Conservation (phyloP, 1,284 basidiomycete genomes). For the Microbotryum lychnidis-dioicae region DNA sequence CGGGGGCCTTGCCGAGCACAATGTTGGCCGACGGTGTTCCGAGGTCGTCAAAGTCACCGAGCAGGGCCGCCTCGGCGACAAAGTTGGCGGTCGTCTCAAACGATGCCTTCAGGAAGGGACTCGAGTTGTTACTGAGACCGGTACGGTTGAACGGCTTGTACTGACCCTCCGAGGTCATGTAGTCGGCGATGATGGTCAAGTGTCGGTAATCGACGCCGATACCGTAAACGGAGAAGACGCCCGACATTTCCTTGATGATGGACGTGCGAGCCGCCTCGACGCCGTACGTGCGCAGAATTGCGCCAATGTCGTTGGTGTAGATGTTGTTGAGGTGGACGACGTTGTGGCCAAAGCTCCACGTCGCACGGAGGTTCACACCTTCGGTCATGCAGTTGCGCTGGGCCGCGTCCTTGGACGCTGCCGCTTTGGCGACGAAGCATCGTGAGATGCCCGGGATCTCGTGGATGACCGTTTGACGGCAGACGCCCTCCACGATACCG, state of each 20-base stretch:
- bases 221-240: conserved; percentile 93
- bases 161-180: conserved; percentile 97
- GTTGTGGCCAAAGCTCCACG: conserved; percentile 76
- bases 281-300: conserved; percentile 76
- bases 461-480: conserved; percentile 71
- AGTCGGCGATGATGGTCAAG: conserved; percentile 95
- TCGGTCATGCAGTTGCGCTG: conserved; percentile 48
- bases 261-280: conserved; percentile 44
- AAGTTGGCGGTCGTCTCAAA: conserved; percentile 97
- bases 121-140: conserved; percentile 82
- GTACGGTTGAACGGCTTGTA: conserved; percentile 97
- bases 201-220: conserved; percentile 94
- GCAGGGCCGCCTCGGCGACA: conserved; percentile 84
- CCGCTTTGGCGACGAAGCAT: conserved; percentile 59
- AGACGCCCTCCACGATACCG: conserved; percentile 78
- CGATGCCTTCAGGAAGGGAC: conserved; percentile 89
- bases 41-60: conserved; percentile 90
- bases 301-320: conserved; percentile 93
- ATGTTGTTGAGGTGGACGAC: conserved; percentile 77
- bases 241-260: conserved; percentile 64
- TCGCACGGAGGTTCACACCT: conserved; percentile 82
- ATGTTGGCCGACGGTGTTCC: conserved; percentile 73
- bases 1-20: conserved; percentile 64
- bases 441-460: conserved; percentile 79
- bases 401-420: conserved; percentile 42